phyloP scores from a whole-genome alignment of 2,329 filamentous ascomycete genomes.

The Elsinoe batatas region DNA sequence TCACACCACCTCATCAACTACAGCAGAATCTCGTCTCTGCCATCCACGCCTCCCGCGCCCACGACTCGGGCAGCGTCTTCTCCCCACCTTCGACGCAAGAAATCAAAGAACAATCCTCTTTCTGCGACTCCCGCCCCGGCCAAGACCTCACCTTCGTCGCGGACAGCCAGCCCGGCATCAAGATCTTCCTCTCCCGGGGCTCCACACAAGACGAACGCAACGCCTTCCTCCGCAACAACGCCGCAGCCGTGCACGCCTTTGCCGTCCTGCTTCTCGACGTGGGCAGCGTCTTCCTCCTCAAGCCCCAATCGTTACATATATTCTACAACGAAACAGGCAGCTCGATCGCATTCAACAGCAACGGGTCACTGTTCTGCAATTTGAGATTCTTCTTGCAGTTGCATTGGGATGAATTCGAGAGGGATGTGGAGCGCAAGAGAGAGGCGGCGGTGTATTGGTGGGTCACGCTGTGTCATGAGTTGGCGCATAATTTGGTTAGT shows the following conservation, averaged over 20 bases:
- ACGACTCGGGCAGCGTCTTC: constrained; percentile 65
- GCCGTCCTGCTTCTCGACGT: constrained; percentile 59
- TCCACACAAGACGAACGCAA: constrained; percentile 38
- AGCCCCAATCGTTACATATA: constrained; percentile 62
- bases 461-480: constrained; percentile 88
- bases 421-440: constrained; percentile 41
- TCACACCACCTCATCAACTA: constrained; percentile 38
- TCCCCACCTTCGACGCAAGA: constrained; percentile 59
- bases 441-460: constrained; percentile 83
- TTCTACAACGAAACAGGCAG: constrained; percentile 72
- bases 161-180: constrained; percentile 60
- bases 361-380: constrained; percentile 88
- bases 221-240: constrained; percentile 52
- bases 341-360: constrained; percentile 87
- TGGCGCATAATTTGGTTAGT: constrained; percentile 83
- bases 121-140: constrained; percentile 69
- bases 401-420: constrained; percentile 46
- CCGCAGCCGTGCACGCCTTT: constrained; percentile 57
- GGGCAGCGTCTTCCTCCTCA: constrained; percentile 61
- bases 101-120: constrained; percentile 68
- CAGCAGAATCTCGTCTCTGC: constrained; percentile 67
- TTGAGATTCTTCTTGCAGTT: constrained; percentile 75
- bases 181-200: constrained; percentile 58
- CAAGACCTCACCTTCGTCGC: constrained; percentile 64
- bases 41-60: constrained; percentile 65